These are phyloP conservation scores for Colletotrichum simmondsii DNA, from an alignment of 2,329 filamentous ascomycete species.

Conservation along the genomic window DNA sequence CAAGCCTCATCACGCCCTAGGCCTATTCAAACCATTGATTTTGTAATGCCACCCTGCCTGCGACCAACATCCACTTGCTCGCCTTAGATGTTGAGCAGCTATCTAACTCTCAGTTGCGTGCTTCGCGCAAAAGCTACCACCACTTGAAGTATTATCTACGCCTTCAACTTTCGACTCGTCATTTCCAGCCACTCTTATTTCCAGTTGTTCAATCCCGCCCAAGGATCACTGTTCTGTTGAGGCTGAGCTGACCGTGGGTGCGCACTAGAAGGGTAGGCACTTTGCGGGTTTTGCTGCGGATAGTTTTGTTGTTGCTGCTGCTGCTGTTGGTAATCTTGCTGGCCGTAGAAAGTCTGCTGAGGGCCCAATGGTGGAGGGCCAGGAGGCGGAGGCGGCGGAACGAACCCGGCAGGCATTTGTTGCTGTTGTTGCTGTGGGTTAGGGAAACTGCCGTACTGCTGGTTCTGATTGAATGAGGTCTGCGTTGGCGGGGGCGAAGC, in stretches of 20 bases:
- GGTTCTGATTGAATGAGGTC: constrained; percentile 50
- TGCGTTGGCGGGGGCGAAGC: constrained; percentile 71
- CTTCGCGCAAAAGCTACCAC: not conserved
- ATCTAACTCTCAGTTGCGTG: not conserved
- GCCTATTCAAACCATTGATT: not conserved
- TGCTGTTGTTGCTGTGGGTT: constrained; percentile 38
- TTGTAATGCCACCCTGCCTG: not conserved
- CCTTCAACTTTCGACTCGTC: not conserved
- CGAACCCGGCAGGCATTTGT: constrained; percentile 66
- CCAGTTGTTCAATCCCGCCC: constrained; percentile 64
- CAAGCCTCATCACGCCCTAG: not conserved
- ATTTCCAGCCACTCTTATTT: constrained; percentile 47
- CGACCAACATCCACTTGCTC: not conserved
- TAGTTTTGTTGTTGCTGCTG: constrained; percentile 42
- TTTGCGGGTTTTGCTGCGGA: constrained; percentile 42
- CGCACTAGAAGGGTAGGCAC: constrained; percentile 42
- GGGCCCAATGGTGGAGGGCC: constrained; percentile 71
- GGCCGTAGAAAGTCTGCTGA: constrained; percentile 68
- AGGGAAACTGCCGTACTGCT: constrained; percentile 49
- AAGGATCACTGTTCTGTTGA: constrained; percentile 59
- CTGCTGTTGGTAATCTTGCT: constrained; percentile 44
- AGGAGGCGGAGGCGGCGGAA: constrained; percentile 72
- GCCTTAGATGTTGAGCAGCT: not conserved
- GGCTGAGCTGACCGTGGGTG: constrained; percentile 45
- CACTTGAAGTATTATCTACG: not conserved